Evolutionary conservation across 805 yeast species (phyloP), one percentile per base, ranked within the genome.

Genomic region (Dipodascopsis uninucleata): DNA sequence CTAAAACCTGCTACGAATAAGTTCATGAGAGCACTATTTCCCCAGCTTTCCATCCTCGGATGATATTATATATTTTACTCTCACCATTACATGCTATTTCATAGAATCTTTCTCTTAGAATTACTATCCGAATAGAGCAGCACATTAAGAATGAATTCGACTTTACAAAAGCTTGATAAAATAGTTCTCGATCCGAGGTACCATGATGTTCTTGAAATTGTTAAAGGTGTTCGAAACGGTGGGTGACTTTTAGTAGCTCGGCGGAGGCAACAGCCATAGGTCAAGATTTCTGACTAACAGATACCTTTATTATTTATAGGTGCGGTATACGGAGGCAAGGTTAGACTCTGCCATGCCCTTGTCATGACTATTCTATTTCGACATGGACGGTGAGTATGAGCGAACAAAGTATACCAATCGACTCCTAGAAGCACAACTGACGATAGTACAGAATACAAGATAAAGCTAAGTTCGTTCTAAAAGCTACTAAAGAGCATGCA

Each of bases 341-440:
- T 79, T 31, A 66, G 85, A 39, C 78, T 80, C 57, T 74, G 79
- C 38, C 85, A 79, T 61, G 80, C 84, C 1, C 59, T 79, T 38
- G 85, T 79, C 36, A 79, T 79, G 63, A 74, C 76, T 37, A 61
- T 78, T 26, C 65, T 80, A 22, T 80, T 78, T 58, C 65, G 77
- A 36, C 67, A 71, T 28, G 81, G 81, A 3, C 73, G 78, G 35
- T 63, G 50, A 45, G 61, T 53, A 12, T 20, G 22, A 20, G 10
- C 8, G 17, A n/a, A n/a, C n/a, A n/a, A n/a, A n/a, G n/a, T n/a
- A n/a, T n/a, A n/a, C n/a, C n/a, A n/a, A n/a, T n/a, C n/a, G n/a
- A 33, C 14, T 25, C 12, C 7, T 29, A 23, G 16, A 28, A 5
- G 14, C 31, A 18, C 12, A 6, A 16, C 16, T 34, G 8, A 24